These are phyloP conservation scores for Candida methanosorbosa DNA, from an alignment of 805 yeast genomes.

Conservation along the genomic window DNA sequence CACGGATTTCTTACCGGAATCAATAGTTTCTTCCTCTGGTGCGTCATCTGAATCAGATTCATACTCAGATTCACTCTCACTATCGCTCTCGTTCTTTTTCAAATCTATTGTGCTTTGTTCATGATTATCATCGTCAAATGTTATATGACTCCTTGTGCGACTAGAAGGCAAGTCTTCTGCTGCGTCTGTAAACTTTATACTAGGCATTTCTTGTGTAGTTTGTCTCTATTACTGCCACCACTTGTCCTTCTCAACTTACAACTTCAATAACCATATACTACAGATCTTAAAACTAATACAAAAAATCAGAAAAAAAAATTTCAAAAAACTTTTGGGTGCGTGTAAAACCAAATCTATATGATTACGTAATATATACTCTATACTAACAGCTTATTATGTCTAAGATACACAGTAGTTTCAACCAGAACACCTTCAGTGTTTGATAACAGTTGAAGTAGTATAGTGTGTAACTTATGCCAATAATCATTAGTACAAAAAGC, in stretches of 20 bases:
- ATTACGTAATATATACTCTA: no score
- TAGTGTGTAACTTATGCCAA: no score
- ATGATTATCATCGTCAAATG: conserved; percentile 8
- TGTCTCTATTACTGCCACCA: background rate
- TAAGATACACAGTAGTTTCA: no score
- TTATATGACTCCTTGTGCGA: conserved; percentile 11
- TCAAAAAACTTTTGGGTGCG: no score
- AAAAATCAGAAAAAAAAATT: background rate
- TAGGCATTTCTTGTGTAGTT: no score
- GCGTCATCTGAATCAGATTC: conserved; percentile 34
- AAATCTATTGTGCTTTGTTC: conserved; percentile 1
- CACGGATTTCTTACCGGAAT: background rate
- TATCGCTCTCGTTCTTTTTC: conserved; percentile 5
- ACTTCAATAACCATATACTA: background rate
- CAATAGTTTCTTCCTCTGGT: conserved; percentile 37
- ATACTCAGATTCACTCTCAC: conserved; percentile 6
- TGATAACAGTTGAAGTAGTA: no score
- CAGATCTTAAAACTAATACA: no score
- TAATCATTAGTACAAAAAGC: no score
- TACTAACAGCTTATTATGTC: no score
- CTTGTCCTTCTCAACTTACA: background rate
- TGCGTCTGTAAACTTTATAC: no score
- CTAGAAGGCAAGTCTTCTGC: conserved; percentile 4
- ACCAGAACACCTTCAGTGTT: no score
- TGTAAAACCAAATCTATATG: no score